A percentile compares a stretch with the other conserved stretches of the same genome.
Evolutionary conservation across 306 rosid species (phyloP).

Genomic region (Sindora glabra): DNA sequence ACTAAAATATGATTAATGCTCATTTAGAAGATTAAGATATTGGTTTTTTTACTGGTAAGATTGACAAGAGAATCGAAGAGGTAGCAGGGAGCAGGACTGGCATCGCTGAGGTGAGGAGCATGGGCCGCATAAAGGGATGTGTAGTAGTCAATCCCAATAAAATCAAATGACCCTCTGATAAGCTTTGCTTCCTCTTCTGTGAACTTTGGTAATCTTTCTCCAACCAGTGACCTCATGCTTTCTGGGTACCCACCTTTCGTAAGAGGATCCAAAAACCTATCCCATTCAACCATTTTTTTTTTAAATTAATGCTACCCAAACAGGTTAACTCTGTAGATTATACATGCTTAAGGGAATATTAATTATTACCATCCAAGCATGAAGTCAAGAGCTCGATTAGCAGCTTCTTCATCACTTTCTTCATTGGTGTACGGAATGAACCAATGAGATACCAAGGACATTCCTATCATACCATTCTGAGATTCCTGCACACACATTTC

Average conservation of each 20-base stretch:
- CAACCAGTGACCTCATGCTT: slow-evolving; percentile 40
- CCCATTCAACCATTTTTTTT: too few relatives aligned
- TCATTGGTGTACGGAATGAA: slow-evolving; percentile 18
- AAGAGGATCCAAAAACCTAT: slow-evolving; percentile 64
- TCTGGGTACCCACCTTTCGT: slow-evolving; percentile 57
- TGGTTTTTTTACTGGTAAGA: not conserved
- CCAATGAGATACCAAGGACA: slow-evolving; percentile 32
- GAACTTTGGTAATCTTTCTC: slow-evolving; percentile 52
- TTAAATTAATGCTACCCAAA: too few relatives aligned
- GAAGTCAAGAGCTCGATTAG: slow-evolving; percentile 34
- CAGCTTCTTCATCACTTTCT: slow-evolving; percentile 16
- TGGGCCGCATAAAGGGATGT: not conserved
- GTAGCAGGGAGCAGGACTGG: not conserved
- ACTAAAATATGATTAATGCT: too few relatives aligned
- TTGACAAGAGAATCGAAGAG: slow-evolving; percentile 1
- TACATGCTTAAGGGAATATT: too few relatives aligned
- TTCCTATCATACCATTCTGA: slow-evolving; percentile 50
- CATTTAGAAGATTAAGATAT: not conserved
- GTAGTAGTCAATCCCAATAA: slow-evolving; percentile 10
- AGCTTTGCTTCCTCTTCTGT: slow-evolving; percentile 31
- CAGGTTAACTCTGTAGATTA: too few relatives aligned
- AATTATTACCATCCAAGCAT: slow-evolving; percentile 36
- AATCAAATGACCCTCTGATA: slow-evolving; percentile 48
- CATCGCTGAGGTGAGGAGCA: not conserved
- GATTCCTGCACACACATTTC: slow-evolving; percentile 20